Base-by-base conservation (phyloP, 345 rosid species). In the Aethionema arabicum region DNA sequence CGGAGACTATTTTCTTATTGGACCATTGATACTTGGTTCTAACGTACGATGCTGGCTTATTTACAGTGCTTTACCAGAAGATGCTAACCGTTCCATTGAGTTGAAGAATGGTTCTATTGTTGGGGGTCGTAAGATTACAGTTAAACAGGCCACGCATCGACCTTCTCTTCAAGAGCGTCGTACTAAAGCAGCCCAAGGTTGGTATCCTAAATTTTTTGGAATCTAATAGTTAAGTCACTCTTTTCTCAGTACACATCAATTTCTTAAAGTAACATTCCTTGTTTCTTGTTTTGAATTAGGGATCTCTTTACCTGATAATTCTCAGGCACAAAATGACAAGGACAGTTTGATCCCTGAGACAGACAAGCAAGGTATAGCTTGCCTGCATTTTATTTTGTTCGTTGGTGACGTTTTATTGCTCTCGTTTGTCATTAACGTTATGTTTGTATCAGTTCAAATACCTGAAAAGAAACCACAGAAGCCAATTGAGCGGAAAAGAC, bases 81-180 rank as follows among this genome's bases (percentile, higher is more conserved):
- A 92, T 65, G 98, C 88, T 45, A 80, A 78, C 49, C 81, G 88
- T 61, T 84, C 98, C 32, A 82, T 87, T 48, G 95, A 92, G 76
- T 68, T 78, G 42, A 92, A 85, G 70, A 82, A 81, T 57, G 87
- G 80, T 64, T 74, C 79, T 52, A 77, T 73, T 59, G 73, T 90
- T 65, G 97, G 88, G 31, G 91, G 95, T 42, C 97, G 89, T 50
- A 85, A 77, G 67, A 80, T 92, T 70, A 76, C 74, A 38, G 96
- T 84, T 65, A 92, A 92, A 68, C 95, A 85, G 62, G 98, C 97
- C 14, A 72, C 72, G 61, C 89, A 82, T 54, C 88, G 97, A 44
- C 90, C 90, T 61, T 54, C 97, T 37, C 70, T 90, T 32, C 82
- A 85, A 55, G 81, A 89, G 55, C 96, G 96, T 14, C 82, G 87